These are phyloP conservation scores for Populus euphratica DNA, from an alignment of 345 rosid species.

Conservation along the genomic window DNA sequence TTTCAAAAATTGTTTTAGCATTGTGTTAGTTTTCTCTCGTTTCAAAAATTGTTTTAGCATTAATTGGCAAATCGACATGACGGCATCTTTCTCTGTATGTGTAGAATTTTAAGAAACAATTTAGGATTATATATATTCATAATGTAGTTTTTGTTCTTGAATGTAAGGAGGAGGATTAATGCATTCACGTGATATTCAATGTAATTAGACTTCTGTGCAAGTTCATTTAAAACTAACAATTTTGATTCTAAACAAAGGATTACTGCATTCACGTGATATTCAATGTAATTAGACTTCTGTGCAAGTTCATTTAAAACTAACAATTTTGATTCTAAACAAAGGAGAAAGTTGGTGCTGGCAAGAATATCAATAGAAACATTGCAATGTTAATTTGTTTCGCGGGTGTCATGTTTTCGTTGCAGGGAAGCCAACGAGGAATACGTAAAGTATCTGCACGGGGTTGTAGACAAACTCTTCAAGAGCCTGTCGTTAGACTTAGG, in stretches of 20 bases:
- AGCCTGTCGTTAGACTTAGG: slow-evolving; percentile 59
- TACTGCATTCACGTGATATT: neutral
- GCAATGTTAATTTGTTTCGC: neutral
- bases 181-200: neutral
- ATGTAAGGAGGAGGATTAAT: neutral
- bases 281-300: neutral
- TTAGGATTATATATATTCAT: neutral
- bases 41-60: neutral
- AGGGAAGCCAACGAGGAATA: slow-evolving; percentile 81
- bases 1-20: no score
- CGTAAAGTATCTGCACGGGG: slow-evolving; percentile 35
- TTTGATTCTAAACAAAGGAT: no score
- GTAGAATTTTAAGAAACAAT: neutral
- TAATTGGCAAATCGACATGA: neutral
- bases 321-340: no score
- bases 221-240: no score
- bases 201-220: no score
- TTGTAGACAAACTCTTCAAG: slow-evolving; percentile 47
- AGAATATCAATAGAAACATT: neutral
- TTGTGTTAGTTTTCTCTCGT: neutral
- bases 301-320: no score
- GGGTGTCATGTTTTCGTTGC: neutral
- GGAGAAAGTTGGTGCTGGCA: no score
- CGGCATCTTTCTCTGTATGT: neutral
- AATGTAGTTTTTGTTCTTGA: neutral